A percentile compares a stretch with the other conserved stretches of the same genome.
These are phyloP conservation scores for Claviceps fusiformis DNA, from an alignment of 2,329 filamentous ascomycete species.

Conservation along the genomic window DNA sequence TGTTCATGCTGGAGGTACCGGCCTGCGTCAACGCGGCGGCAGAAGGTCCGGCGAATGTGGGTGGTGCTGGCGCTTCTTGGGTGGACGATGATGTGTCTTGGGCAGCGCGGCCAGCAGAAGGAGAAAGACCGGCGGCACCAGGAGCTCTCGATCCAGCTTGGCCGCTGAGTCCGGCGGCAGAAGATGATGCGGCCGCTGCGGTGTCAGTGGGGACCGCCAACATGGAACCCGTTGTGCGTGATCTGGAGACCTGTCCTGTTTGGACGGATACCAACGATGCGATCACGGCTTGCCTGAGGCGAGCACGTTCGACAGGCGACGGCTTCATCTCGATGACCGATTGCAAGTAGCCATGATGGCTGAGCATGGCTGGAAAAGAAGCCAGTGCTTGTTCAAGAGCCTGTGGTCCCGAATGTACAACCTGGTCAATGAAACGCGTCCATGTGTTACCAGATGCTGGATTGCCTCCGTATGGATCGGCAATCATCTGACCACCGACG, in stretches of 20 bases:
- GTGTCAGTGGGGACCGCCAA: neutral
- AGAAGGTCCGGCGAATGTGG: neutral
- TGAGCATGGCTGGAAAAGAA: conserved; percentile 34
- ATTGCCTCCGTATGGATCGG: conserved; percentile 2
- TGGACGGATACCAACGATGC: conserved; percentile 32
- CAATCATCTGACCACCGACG: neutral
- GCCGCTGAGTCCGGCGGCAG: neutral
- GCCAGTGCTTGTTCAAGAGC: conserved; percentile 32
- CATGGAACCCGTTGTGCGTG: conserved; percentile 5
- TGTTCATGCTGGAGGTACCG: neutral
- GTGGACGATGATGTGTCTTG: neutral
- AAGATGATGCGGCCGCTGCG: conserved; percentile 1
- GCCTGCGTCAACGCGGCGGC: neutral
- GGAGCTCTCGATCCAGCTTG: neutral
- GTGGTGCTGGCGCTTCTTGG: neutral
- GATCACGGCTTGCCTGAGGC: conserved; percentile 36
- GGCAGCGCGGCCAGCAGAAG: neutral
- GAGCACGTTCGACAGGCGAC: conserved; percentile 32
- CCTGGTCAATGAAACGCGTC: conserved; percentile 37
- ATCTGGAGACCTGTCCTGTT: conserved; percentile 25
- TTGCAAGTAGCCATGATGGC: conserved; percentile 34
- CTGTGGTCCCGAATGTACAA: conserved; percentile 35
- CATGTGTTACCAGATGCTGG: conserved; percentile 23
- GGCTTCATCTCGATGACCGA: conserved; percentile 36
- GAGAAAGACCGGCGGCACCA: neutral